Evolutionary conservation across 2,329 filamentous ascomycete species (phyloP).

Genomic region (Phialemoniopsis sp.): DNA sequence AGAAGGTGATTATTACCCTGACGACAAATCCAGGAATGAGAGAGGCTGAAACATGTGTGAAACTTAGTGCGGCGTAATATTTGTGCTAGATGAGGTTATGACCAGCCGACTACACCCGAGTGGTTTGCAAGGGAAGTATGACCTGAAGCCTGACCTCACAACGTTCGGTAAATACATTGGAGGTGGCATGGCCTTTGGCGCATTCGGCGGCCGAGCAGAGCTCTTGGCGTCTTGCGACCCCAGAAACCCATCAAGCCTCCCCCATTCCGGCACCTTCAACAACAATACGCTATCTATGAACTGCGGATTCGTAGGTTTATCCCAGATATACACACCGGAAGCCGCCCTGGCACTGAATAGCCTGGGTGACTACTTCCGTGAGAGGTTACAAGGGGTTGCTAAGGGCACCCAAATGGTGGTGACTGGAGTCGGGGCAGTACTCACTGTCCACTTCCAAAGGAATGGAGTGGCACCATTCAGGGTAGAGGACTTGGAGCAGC

Average conservation of each 20-base stretch:
- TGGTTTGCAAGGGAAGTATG: constrained; percentile 39
- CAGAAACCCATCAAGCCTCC: constrained; percentile 28
- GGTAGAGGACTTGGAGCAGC: constrained; percentile 6
- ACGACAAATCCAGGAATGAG: too few species aligned
- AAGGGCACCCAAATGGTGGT: constrained; percentile 30
- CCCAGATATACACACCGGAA: constrained; percentile 26
- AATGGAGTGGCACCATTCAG: not conserved
- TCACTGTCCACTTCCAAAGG: constrained; percentile 27
- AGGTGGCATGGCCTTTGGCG: constrained; percentile 63
- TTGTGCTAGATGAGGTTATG: constrained; percentile 71
- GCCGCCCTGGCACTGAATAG: constrained; percentile 23
- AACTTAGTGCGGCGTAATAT: constrained; percentile 48
- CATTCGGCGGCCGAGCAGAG: constrained; percentile 56
- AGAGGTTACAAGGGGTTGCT: constrained; percentile 21
- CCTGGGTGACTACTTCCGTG: constrained; percentile 21
- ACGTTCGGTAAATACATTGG: constrained; percentile 42
- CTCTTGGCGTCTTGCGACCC: constrained; percentile 58
- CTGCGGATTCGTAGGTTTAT: constrained; percentile 40
- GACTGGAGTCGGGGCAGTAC: constrained; percentile 29
- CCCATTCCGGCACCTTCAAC: constrained; percentile 63
- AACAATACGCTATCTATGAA: constrained; percentile 61
- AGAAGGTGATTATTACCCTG: too few species aligned
- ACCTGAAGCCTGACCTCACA: constrained; percentile 50
- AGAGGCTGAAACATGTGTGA: too few species aligned
- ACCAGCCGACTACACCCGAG: constrained; percentile 53